Evolutionary conservation across 176 grass and related monocot species (phyloP), one percentile per base, ranked within the genome.

Genomic region (Cenchrus purpureus): DNA sequence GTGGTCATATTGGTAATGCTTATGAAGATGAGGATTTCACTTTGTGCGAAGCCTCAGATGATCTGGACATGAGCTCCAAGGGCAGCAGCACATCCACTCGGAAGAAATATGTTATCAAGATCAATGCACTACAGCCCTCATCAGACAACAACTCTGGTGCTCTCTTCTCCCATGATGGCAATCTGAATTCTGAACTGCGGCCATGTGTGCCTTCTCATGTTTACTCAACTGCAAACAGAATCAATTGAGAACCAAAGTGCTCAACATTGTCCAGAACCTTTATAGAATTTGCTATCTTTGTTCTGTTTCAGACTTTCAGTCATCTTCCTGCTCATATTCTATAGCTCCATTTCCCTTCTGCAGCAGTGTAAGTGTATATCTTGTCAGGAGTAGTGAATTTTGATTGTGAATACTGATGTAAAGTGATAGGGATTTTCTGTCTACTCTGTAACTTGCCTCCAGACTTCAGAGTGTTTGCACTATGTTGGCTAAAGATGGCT

Each of bases 31-130:
- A 91, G 76, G 72, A 76, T 74, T 86, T 66, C 42, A 68, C 79
- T 13, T 73, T 79, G 55, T 48, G 63, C 59, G 65, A 79, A n/a
- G 81, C 29, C 17, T 88, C 59, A 43, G 77, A 82, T 49, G 82
- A 72, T 48, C 54, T 34, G 9, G 71, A 57, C 20, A 73, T 64
- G 58, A 78, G 32, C 59, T 83, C 89, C 5, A 75, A 65, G 17
- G 68, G 43, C 28, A 81, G 86, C 68, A 76, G 31, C 19, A 6
- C 15, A 2, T 84, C 83, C 7, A 49, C 16, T 11, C 53, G 76
- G n/a, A 89, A 86, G 88, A 92, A 92, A 75, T 95, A 95, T 83
- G 78, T 78, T 48, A 90, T 95, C 66, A 92, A 86, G 85, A 95
- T 95, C 28, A 77, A 79, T 48, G 85, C 90, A 2, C 81, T 95